These are phyloP conservation scores for Salix suchowensis DNA, from an alignment of 345 rosid species.

Conservation along the genomic window DNA sequence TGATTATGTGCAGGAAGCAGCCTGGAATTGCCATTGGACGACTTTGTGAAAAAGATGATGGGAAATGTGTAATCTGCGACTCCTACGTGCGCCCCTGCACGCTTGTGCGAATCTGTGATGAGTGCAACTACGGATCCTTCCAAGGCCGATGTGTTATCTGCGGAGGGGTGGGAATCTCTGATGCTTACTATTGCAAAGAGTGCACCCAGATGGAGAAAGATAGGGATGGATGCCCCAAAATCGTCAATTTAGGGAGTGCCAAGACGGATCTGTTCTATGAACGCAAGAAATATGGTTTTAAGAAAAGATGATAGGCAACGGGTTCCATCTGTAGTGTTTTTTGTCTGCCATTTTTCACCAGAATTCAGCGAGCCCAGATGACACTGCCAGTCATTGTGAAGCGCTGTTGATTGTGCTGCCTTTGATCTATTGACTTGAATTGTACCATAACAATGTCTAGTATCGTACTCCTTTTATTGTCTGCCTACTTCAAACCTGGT, in stretches of 20 bases:
- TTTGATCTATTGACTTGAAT: not conserved
- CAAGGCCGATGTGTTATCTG: slow-evolving; percentile 72
- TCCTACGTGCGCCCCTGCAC: slow-evolving; percentile 79
- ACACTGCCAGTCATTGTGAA: not conserved
- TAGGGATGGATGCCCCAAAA: slow-evolving; percentile 67
- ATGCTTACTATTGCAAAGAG: slow-evolving; percentile 72
- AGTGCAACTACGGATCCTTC: slow-evolving; percentile 73
- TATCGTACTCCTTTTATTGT: not conserved
- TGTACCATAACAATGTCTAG: not conserved
- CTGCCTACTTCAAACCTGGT: not conserved
- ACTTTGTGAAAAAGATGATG: slow-evolving; percentile 61
- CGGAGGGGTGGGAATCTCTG: slow-evolving; percentile 70
- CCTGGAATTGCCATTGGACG: slow-evolving; percentile 73
- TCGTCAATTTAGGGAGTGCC: slow-evolving; percentile 62
- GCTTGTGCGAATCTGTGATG: slow-evolving; percentile 64
- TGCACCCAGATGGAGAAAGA: slow-evolving; percentile 74
- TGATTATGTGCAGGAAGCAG: slow-evolving; percentile 74
- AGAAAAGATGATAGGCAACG: slow-evolving; percentile 30
- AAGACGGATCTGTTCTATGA: slow-evolving; percentile 63
- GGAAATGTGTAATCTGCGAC: slow-evolving; percentile 69
- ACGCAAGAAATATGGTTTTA: slow-evolving; percentile 62
- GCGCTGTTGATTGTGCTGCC: not conserved
- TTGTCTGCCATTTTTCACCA: not conserved
- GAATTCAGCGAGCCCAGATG: not conserved
- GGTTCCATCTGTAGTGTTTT: not conserved